Evolutionary conservation across 768 basidiomycete species (phyloP).

Genomic region (Phylloporus rhodoxanthus): DNA sequence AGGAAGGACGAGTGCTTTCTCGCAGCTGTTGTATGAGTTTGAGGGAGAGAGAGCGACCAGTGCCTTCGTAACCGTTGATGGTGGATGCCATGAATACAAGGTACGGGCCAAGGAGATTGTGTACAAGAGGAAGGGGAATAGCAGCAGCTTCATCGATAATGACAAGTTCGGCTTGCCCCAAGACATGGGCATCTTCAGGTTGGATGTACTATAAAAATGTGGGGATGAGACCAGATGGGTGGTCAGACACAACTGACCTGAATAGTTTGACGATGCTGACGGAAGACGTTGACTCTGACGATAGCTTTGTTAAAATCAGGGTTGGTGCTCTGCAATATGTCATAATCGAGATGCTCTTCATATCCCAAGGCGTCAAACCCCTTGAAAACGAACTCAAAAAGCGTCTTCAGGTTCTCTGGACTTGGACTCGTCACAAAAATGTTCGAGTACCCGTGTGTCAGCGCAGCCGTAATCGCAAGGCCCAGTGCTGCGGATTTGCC

Average conservation of each 20-base stretch:
- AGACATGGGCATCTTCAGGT: slow-evolving; percentile 95
- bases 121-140: slow-evolving; percentile 92
- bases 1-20: slow-evolving; percentile 78
- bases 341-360: slow-evolving; percentile 97
- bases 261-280: slow-evolving; percentile 91
- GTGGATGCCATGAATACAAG: slow-evolving; percentile 99
- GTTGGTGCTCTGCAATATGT: slow-evolving; percentile 91
- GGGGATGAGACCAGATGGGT: neutral
- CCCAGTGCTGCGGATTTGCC: slow-evolving; percentile 98
- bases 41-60: slow-evolving; percentile 95
- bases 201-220: slow-evolving; percentile 77
- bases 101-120: slow-evolving; percentile 91
- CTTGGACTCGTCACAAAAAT: slow-evolving; percentile 97
- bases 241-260: slow-evolving; percentile 52
- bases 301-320: slow-evolving; percentile 93
- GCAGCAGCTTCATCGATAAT: slow-evolving; percentile 99
- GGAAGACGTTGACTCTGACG: slow-evolving; percentile 91
- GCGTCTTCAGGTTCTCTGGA: slow-evolving; percentile 93
- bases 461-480: slow-evolving; percentile 85
- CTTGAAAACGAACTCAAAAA: slow-evolving; percentile 98
- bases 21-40: slow-evolving; percentile 97
- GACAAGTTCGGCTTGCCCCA: slow-evolving; percentile 95
- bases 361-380: slow-evolving; percentile 92
- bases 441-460: slow-evolving; percentile 93
- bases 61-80: slow-evolving; percentile 99